Percentiles rank a stretch among this genome's conserved stretches.
phyloP scores from a whole-genome alignment of 2,329 filamentous ascomycete species.

The Aspergillus caelatus region DNA sequence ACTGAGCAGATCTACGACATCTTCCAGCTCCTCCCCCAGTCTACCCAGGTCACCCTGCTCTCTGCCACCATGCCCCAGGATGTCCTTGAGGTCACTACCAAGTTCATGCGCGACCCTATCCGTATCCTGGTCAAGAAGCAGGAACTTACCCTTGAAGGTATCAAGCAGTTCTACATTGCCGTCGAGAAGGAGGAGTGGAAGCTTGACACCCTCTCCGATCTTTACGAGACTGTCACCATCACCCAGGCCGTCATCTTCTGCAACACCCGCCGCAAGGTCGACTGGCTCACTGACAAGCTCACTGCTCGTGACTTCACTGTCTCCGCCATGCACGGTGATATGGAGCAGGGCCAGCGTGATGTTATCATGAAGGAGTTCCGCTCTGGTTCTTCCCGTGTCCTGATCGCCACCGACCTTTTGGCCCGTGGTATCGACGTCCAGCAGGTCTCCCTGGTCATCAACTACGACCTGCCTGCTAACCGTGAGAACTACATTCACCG shows the following conservation, averaged over 20 bases:
- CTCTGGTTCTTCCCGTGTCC: conserved; percentile 94
- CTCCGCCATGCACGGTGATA: conserved; percentile 99
- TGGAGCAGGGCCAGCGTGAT: conserved; percentile 97
- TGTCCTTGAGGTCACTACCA: conserved; percentile 98
- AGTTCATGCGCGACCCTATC: conserved; percentile 99
- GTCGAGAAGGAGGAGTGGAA: conserved; percentile 99
- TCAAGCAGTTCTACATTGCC: conserved; percentile 99
- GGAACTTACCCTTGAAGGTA: conserved; percentile 98
- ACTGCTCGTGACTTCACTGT: conserved; percentile 98
- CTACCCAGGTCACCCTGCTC: conserved; percentile 96
- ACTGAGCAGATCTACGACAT: conserved; percentile 99
- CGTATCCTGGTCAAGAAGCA: conserved; percentile 99
- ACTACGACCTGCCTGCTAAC: conserved; percentile 98
- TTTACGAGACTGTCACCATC: conserved; percentile 99
- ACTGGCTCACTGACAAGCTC: conserved; percentile 99
- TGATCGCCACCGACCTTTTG: conserved; percentile 96
- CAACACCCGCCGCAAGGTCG: conserved; percentile 99
- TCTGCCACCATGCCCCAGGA: conserved; percentile 99
- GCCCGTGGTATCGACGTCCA: conserved; percentile 99
- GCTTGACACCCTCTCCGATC: conserved; percentile 95
- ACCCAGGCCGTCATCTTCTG: conserved; percentile 99
- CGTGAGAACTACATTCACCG: conserved; percentile 99
- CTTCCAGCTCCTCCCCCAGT: conserved; percentile 97
- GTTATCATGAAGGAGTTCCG: conserved; percentile 99
- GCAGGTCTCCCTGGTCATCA: conserved; percentile 99